Percentiles rank a stretch among this genome's conserved stretches.
Conservation (phyloP, 129 eudicot species). For the Escallonia rubra region DNA sequence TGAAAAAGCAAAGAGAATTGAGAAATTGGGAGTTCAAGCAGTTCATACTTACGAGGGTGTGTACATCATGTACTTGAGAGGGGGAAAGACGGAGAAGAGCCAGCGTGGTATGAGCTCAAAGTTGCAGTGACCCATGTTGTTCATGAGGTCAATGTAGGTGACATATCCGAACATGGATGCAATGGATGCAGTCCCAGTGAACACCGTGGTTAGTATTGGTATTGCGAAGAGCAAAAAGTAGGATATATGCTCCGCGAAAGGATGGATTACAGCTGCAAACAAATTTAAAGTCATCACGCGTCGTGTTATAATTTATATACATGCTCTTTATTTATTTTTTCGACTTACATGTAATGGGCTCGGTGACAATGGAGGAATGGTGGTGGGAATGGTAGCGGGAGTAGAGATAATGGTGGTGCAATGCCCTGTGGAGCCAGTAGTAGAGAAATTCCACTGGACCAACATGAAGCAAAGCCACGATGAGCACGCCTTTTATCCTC, state of each 20-base stretch:
- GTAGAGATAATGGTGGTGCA: neutral
- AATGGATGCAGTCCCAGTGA: neutral
- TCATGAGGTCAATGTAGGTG: neutral
- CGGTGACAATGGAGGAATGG: constrained; percentile 12
- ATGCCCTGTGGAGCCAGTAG: constrained; percentile 4
- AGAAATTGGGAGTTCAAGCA: neutral
- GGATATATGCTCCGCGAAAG: neutral
- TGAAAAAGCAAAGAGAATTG: neutral
- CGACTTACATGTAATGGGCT: constrained; percentile 14
- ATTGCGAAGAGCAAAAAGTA: neutral
- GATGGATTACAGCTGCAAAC: neutral
- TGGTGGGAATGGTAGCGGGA: constrained; percentile 16
- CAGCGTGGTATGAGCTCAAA: neutral
- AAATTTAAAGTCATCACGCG: neutral
- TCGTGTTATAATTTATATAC: too few relatives aligned
- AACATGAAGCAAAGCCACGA: constrained; percentile 5
- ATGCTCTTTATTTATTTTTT: too few relatives aligned
- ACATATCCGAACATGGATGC: neutral
- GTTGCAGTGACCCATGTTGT: constrained; percentile 3
- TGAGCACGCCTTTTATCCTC: neutral
- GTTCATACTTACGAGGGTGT: neutral
- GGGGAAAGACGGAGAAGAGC: constrained; percentile 4
- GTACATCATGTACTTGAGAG: neutral
- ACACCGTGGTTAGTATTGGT: neutral
- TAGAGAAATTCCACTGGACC: constrained; percentile 7